Conservation (phyloP, 768 basidiomycete genomes). For the Lactarius akahatsu region DNA sequence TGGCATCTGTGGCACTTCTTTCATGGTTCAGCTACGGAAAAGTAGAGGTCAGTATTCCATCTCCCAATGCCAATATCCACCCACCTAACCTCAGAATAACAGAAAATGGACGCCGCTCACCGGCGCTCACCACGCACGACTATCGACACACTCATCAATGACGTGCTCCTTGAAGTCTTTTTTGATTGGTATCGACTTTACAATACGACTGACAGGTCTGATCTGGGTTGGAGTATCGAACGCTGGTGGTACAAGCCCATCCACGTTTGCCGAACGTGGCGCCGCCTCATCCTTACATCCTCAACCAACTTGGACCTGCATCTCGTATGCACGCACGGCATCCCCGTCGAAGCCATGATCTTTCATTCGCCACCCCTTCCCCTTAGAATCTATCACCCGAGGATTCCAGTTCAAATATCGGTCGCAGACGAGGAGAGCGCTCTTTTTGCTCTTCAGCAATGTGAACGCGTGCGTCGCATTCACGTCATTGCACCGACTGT, state of each 20-base stretch:
- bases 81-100: not conserved
- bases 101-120: no score
- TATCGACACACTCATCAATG: not conserved
- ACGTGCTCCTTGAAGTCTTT: not conserved
- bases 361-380: not conserved
- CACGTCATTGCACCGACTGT: not conserved
- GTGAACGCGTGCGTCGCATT: not conserved
- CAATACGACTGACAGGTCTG: not conserved
- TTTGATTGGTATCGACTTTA: not conserved
- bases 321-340: not conserved
- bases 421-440: not conserved
- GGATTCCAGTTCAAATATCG: not conserved
- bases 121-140: not conserved
- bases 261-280: conserved; percentile 8
- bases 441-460: not conserved
- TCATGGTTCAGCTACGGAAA: not conserved
- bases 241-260: conserved; percentile 9
- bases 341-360: not conserved
- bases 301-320: not conserved
- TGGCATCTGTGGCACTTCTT: not conserved
- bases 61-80: no score
- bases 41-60: not conserved
- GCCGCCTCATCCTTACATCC: not conserved
- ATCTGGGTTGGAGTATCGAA: not conserved
- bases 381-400: not conserved